Evolutionary conservation across 2,329 filamentous ascomycete genomes (phyloP), one percentile per base, ranked within the genome.

Genomic region (Phyllosticta citriasiana): DNA sequence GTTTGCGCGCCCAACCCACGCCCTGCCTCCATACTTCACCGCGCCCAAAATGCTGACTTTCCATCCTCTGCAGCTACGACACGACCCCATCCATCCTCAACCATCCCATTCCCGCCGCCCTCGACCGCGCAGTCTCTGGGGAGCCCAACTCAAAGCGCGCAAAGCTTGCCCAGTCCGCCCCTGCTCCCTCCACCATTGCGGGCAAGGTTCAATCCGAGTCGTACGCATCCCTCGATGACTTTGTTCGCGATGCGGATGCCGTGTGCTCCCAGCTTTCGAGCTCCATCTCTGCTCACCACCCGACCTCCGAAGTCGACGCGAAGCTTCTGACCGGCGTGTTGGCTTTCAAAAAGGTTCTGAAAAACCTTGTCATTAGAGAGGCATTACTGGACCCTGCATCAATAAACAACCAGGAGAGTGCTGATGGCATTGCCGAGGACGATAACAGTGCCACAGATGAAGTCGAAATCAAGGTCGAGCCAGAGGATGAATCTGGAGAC

Each of bases 61-160:
- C 35, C 54, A 47, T 63, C 33, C 40, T 9, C 60, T 35, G 24
- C 57, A 75, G 73, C 65, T 72, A 74, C 62, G 78, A 80, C 66
- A 77, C 76, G 2, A 68, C 71, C 10, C 77, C 78, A 19, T 79
- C 78, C 19, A 75, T 80, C 63, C 72, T 81, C 55, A 64, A 75
- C 30, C 71, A 74, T 59, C 64, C 73, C 19, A 65, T 79, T 35
- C 61, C 64, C 47, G 67, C 68, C 24, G 64, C 68, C 30, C 66
- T 66, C 47, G 55, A 67, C 55, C 72, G 70, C 65, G 66, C 68
- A 60, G 64, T 67, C 5, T 72, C 74, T 27, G 70, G 72, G 33
- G 76, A 78, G 63, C 75, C 76, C 53, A 72, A 75, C 25, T 66
- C 71, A 27, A 81, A 81, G 68, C 78, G 78, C 64, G 68, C 75